Conservation (phyloP, 306 rosid species). For the Rosa rugosa region DNA sequence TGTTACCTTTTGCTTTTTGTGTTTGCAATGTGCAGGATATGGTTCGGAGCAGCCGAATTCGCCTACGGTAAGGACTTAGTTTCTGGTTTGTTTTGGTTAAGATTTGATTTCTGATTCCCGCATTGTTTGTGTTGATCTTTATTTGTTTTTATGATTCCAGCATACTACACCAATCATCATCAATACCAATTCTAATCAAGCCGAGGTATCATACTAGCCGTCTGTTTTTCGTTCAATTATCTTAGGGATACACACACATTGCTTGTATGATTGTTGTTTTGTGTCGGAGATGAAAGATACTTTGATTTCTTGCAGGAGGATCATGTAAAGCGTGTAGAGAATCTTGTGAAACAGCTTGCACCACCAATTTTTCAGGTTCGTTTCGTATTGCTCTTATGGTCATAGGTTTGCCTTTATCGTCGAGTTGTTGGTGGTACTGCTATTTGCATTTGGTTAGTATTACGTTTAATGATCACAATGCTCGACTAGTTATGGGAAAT, state of each 20-base stretch:
- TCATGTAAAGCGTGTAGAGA: constrained; percentile 60
- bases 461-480: not conserved
- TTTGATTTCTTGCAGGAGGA: constrained; percentile 50
- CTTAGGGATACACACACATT: constrained; percentile 11
- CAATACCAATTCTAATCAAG: constrained; percentile 17
- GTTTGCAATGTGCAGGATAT: constrained; percentile 55
- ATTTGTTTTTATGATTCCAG: constrained; percentile 18
- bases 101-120: constrained; percentile 8
- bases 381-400: constrained; percentile 48
- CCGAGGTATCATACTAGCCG: constrained; percentile 47
- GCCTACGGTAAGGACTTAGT: constrained; percentile 56
- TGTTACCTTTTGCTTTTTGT: not conserved
- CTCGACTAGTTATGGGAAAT: not conserved
- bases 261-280: not conserved
- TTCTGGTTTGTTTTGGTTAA: constrained; percentile 17
- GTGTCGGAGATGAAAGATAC: not conserved
- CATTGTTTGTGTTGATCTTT: constrained; percentile 19
- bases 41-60: constrained; percentile 59
- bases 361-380: constrained; percentile 82
- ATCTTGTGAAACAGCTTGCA: constrained; percentile 58
- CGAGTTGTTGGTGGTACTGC: not conserved
- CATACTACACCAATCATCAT: constrained; percentile 24
- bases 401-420: constrained; percentile 7
- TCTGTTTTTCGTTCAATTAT: not conserved
- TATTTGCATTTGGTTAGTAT: not conserved